Base-by-base conservation (phyloP, 139 green algal genomes). In the Tetradesmus lagerheimii region DNA sequence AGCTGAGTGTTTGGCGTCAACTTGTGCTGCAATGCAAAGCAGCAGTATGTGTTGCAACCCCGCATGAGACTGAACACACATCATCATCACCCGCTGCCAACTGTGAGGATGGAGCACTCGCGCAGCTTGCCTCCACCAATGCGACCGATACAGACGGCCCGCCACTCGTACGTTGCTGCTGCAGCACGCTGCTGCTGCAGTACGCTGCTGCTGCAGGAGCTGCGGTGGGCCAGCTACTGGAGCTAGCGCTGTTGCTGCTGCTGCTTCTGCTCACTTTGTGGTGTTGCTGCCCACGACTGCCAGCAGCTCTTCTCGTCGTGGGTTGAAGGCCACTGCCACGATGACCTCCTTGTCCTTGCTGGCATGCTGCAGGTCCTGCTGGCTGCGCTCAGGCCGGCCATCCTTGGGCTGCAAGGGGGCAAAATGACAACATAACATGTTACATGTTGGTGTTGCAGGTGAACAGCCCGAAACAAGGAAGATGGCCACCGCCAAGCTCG, bases 261-360 rank as follows among this genome's bases (percentile, higher is more conserved):
- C 23, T 31, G 23, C 57, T 31, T 20, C 14, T 31, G 62, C 83
- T 62, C 64, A 88, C 83, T 88, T 88, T 64, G 83, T 88, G 35
- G 47, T 50, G 43, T 88, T 80, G 64, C 64, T 64, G 64, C 83
- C 83, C 35, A 88, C 83, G 9, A 88, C 83, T 6, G 64, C 64
- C 38, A 88, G 83, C 62, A 80, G 62, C 38, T 88, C 83, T 5
- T 88, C 83, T 23, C 64, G 31, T 25, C 47, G 80, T 34, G 83
- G 83, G 83, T 88, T 62, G 62, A 88, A 88, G 6, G 37, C 83
- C 25, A 88, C 20, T 4, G 38, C 37, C 23, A 74, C 41, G 2
- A 80, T 23, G 25, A 45, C 43, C 64, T 88, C 83, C 38, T 80
- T 80, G 62, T 88, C 83, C 64, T 88, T 88, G 62, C 35, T 66